These are phyloP conservation scores for Phallus indusiatus DNA, from an alignment of 768 basidiomycete species.

Conservation along the genomic window DNA sequence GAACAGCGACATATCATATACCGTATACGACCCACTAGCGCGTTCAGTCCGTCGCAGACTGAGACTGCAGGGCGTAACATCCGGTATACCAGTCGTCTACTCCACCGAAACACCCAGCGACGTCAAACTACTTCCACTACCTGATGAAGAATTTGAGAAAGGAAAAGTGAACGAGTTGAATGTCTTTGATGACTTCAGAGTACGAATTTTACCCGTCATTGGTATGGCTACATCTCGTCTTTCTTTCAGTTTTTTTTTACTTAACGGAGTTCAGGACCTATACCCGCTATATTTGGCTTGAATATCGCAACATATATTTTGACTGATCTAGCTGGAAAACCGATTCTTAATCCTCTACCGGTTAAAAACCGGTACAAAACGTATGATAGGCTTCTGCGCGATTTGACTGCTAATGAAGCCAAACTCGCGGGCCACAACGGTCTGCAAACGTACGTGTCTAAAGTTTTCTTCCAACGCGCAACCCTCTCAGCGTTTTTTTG, in stretches of 20 bases:
- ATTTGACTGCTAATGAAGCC: constrained; percentile 66
- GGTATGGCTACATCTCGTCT: constrained; percentile 33
- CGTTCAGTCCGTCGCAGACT: constrained; percentile 77
- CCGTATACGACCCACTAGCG: constrained; percentile 91
- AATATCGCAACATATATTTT: constrained; percentile 84
- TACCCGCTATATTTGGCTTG: constrained; percentile 88
- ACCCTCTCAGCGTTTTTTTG: neutral
- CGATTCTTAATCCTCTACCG: constrained; percentile 73
- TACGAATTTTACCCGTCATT: constrained; percentile 87
- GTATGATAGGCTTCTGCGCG: constrained; percentile 70
- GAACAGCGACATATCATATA: constrained; percentile 75
- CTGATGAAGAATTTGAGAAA: constrained; percentile 86
- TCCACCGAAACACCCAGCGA: constrained; percentile 86
- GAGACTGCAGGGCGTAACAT: constrained; percentile 48
- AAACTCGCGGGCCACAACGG: constrained; percentile 41
- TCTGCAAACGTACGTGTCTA: neutral
- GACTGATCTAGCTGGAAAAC: constrained; percentile 76
- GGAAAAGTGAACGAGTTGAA: constrained; percentile 84
- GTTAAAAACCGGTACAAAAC: constrained; percentile 80
- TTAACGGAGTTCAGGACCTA: constrained; percentile 39
- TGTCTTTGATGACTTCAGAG: constrained; percentile 86
- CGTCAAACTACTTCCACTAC: constrained; percentile 79
- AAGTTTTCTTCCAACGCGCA: too few relatives aligned
- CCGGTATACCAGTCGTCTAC: constrained; percentile 82
- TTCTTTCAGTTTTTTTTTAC: neutral